Evolutionary conservation across 2,329 filamentous ascomycete species (phyloP).

Genomic region (Microcyclospora pomicola): DNA sequence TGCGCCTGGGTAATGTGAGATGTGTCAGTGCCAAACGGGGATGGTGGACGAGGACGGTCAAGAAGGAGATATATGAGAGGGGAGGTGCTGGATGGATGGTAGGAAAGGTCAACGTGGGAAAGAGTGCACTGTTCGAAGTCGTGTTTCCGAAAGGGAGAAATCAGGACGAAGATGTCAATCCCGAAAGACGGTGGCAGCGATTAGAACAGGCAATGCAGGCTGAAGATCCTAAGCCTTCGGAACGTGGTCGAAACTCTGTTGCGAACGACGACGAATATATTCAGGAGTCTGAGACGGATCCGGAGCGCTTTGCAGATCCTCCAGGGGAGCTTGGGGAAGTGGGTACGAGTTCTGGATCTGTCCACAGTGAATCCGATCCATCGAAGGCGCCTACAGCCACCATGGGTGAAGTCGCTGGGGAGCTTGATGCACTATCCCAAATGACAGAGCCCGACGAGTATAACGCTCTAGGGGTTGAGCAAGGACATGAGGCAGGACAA

Average conservation of each 20-base stretch:
- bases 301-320: not conserved
- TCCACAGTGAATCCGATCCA: not conserved
- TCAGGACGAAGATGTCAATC: constrained; percentile 7
- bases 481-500: not conserved
- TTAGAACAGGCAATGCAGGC: not conserved
- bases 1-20: constrained; percentile 76
- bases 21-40: constrained; percentile 73
- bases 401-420: not conserved
- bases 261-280: not conserved
- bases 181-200: not conserved
- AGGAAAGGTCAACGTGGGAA: constrained; percentile 96
- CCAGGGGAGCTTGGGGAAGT: constrained; percentile 2
- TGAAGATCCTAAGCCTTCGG: not conserved
- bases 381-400: constrained; percentile 1
- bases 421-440: not conserved
- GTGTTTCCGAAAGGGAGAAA: constrained; percentile 62
- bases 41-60: constrained; percentile 86
- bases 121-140: constrained; percentile 78
- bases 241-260: not conserved
- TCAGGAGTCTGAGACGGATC: not conserved
- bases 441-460: not conserved
- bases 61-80: constrained; percentile 69
- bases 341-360: not conserved
- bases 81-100: constrained; percentile 91
- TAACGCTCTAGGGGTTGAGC: too few species aligned